Evolutionary conservation across 2,329 filamentous ascomycete genomes (phyloP), one percentile per base, ranked within the genome.

Genomic region (Phyllosticta citriasiana): DNA sequence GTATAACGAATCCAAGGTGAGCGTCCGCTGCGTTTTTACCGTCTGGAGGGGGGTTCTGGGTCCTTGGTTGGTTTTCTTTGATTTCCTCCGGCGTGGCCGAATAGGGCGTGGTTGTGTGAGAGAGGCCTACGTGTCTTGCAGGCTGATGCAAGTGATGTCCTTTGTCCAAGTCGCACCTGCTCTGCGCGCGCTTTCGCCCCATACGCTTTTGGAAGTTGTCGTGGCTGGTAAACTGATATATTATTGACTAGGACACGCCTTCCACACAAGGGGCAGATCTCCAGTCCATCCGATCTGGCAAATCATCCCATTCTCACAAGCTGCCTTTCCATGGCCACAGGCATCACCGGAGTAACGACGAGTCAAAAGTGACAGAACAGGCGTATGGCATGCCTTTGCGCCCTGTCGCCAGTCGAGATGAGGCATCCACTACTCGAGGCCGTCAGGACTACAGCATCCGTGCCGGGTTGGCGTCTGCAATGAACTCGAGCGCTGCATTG

Each of bases 1-100:
- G 64, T 97, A 94, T 72, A 94, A 97, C 75, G 90, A 94, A 71
- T 83, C 83, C 66, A 84, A 89, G 78, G 87, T 89, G 74, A 79
- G 85, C 14, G 68, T 59, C 16, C 33, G 55, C 47, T 51, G 24
- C 30, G 19, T 40, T 58, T 58, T 47, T 54, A 33, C 16, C 14
- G 40, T 47, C 14, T 16, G 16, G 40, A 47, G 40, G 16, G n/a
- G 19, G 16, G 14, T n/a, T 47, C 40, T 14, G 40, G 14, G 14
- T 47, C 40, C 3, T 19, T 5, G 16, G 14, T n/a, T n/a, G 40
- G 16, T 47, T 47, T 47, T n/a, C 40, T 47, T 47, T 47, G 40
- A 47, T 47, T 47, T 40, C 27, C 19, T n/a, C 40, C 16, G 40
- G 40, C 40, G 10, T 47, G 40, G 40, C 40, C 40, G 40, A 47